These are phyloP conservation scores for Globisporangium lucens DNA, from an alignment of 352 stramenopile genomes.

Conservation along the genomic window DNA sequence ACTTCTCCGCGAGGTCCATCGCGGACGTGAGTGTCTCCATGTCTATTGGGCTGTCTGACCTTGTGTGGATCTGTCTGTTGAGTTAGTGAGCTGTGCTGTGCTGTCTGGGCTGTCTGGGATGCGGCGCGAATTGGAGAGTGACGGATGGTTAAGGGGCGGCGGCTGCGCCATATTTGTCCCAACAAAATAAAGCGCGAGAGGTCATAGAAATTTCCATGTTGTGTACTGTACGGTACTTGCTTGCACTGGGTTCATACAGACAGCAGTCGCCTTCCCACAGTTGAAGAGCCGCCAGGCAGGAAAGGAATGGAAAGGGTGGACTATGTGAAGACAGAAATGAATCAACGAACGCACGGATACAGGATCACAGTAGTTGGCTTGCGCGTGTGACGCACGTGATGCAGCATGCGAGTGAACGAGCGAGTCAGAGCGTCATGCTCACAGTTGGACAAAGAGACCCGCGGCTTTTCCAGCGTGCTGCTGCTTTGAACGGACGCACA, in stretches of 20 bases:
- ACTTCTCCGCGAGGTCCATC: constrained; percentile 41
- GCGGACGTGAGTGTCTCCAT: constrained; percentile 20
- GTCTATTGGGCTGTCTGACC: not conserved
- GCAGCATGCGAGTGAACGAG: not conserved
- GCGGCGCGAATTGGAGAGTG: constrained; percentile 4
- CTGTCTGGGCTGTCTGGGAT: not conserved
- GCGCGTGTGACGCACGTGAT: not conserved
- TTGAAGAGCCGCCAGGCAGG: not conserved
- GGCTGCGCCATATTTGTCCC: not conserved
- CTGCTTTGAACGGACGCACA: not conserved
- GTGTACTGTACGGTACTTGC: not conserved
- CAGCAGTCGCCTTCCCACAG: not conserved
- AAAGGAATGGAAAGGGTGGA: not conserved
- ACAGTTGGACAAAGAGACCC: constrained; percentile 2
- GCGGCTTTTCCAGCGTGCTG: not conserved
- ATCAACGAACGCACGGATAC: not conserved
- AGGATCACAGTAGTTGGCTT: not conserved
- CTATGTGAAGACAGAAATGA: not conserved
- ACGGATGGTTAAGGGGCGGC: not conserved
- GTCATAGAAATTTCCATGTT: constrained; percentile 1
- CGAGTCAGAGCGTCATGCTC: not conserved
- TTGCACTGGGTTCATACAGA: not conserved
- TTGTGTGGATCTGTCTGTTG: no score
- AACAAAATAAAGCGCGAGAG: no score
- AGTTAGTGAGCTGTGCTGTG: no score